Base-by-base conservation (phyloP, 1,284 basidiomycete species). In the Porodaedalea pini region DNA sequence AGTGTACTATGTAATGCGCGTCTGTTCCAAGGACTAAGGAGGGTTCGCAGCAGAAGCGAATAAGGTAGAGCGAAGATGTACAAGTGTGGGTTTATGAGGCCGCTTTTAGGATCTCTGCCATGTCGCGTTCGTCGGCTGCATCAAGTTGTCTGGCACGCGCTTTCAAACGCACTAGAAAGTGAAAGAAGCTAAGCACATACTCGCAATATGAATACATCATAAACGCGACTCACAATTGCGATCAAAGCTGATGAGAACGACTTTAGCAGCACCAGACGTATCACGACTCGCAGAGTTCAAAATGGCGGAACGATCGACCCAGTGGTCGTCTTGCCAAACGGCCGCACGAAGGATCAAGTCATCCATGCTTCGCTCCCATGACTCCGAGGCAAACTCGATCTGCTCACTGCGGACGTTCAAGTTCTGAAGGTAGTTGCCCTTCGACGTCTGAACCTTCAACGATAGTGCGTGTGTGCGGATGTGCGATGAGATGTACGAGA, bases 361-460 rank as follows among this genome's bases (percentile, higher is more conserved):
- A 69, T 99, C 96, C 87, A 98, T 94, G 60, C 82, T 92, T 32
- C 89, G 78, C 50, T 90, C 90, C 71, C 77, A 78, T 0, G 78
- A 76, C 32, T 72, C 73, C 53, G 75, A 73, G 19, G 77, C 70
- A 65, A 94, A 92, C 61, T 92, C 87, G 62, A 96, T 82, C 60
- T 90, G 82, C 71, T 99, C 96, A 1, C 83, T 87, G 11, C 94
- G 85, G 40, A 98, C 85, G 63, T 75, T 86, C 34, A 99, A 79
- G 51, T 89, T 90, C 1, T 82, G 79, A 1, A 99, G 79, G 70
- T 98, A 98, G 70, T 98, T 99, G 64, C 96, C 96, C 60, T 88
- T 88, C 13, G 89, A 90, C 0, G 97, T 99, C 72, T 95, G 94
- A 8, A 98, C 87, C 74, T 98, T 98, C 72, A 98, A 83, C 15